Evolutionary conservation across 1,284 basidiomycete genomes (phyloP).

Genomic region (Apiotrichum montevideense): DNA sequence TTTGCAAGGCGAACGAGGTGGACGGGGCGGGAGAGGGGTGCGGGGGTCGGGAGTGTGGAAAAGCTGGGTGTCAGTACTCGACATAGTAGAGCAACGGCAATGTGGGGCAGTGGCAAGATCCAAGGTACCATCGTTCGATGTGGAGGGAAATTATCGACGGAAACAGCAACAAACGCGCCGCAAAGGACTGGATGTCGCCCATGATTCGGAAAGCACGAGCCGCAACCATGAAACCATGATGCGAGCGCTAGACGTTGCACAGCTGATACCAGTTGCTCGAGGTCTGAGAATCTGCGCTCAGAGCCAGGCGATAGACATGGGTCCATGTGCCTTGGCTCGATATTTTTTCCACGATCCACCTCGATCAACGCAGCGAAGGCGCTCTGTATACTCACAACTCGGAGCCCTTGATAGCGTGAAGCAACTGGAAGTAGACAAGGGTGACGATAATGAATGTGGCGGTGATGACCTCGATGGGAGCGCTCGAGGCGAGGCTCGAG

Average conservation of each 20-base stretch:
- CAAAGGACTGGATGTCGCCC: no score
- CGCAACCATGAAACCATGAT: background rate
- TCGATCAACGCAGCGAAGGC: no score
- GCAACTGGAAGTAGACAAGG: conserved; percentile 83
- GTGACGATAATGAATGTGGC: conserved; percentile 79
- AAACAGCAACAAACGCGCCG: background rate
- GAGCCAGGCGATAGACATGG: no score
- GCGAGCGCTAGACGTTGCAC: background rate
- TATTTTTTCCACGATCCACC: no score
- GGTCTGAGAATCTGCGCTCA: no score
- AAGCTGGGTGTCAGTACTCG: conserved; percentile 22
- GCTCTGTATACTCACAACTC: conserved; percentile 42
- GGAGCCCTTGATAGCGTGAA: conserved; percentile 68
- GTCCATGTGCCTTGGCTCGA: no score
- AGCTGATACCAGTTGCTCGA: no score
- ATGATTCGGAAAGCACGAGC: no score
- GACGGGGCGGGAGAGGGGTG: conserved; percentile 30
- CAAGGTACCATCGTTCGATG: no score
- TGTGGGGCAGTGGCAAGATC: background rate
- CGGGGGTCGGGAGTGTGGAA: conserved; percentile 25
- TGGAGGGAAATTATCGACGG: no score
- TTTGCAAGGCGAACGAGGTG: conserved; percentile 38
- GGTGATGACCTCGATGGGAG: conserved; percentile 74
- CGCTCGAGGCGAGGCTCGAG: conserved; percentile 45
- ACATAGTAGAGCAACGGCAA: background rate